Evolutionary conservation across 1,284 basidiomycete genomes (phyloP).

Genomic region (Heterobasidion irregulare): DNA sequence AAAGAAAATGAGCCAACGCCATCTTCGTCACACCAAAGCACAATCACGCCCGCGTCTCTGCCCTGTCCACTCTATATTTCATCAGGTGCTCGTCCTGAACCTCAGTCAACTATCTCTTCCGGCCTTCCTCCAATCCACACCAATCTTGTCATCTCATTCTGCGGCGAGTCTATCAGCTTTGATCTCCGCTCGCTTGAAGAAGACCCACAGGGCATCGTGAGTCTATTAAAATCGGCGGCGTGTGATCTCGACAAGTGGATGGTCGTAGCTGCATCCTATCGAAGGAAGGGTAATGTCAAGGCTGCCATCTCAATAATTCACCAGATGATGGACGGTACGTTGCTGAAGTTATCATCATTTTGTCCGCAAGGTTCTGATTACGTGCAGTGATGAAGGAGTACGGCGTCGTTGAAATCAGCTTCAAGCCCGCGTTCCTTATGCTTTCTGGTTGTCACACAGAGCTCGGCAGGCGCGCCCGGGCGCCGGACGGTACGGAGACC

Average conservation of each 20-base stretch:
- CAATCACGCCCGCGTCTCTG: not conserved
- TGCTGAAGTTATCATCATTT: not conserved
- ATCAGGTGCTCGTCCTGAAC: not conserved
- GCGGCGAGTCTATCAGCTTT: constrained; percentile 31
- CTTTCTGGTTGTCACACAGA: constrained; percentile 46
- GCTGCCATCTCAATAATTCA: constrained; percentile 36
- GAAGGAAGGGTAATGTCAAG: constrained; percentile 33
- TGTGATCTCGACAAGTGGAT: constrained; percentile 40
- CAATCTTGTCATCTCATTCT: constrained; percentile 18
- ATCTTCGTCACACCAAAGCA: not conserved
- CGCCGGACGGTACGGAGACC: constrained; percentile 10
- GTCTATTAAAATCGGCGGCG: constrained; percentile 30
- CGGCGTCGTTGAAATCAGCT: constrained; percentile 26
- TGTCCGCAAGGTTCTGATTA: not conserved
- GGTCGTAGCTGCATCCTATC: constrained; percentile 43
- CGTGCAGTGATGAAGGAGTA: constrained; percentile 31
- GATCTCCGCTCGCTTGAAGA: constrained; percentile 33
- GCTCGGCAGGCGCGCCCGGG: constrained; percentile 21
- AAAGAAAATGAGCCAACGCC: not conserved
- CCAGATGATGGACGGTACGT: constrained; percentile 40
- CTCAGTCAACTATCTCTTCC: not conserved
- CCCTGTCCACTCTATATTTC: not conserved
- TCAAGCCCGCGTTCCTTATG: constrained; percentile 43
- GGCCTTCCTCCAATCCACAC: constrained; percentile 8
- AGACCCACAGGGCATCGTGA: constrained; percentile 35